Evolutionary conservation across 2,329 filamentous ascomycete genomes (phyloP), one percentile per base, ranked within the genome.

Genomic region (Sordariomycetes sp.): DNA sequence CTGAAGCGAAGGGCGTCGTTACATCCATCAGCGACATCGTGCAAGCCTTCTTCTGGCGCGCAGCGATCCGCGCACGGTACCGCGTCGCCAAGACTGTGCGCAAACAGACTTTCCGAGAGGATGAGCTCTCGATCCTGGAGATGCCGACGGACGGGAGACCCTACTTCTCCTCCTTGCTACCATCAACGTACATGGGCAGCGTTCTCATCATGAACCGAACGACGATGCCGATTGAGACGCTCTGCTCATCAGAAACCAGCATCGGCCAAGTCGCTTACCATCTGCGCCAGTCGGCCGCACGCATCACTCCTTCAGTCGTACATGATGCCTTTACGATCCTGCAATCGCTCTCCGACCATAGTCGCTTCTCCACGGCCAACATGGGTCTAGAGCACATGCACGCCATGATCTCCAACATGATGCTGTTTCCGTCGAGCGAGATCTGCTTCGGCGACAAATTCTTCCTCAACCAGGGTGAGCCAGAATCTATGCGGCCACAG

Each of bases 21-120:
- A 37, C 38, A 1, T 60, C 58, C 0, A 42, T 57, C 17, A 60
- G 50, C 36, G 59, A 63, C 28, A 56, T 61, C 8, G 41, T 61
- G 3, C 55, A 61, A 38, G 59, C 59, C 1, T 56, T 62, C 32
- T 51, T 60, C 38, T 63, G 59, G 59, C 51, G 56, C 1, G 46
- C 50, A 1, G 47, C 55, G 1, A 49, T 61, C 27, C 45, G 49
- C 15, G 52, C 57, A 2, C 47, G 59, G 10, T 53, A 55, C 26
- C 51, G 48, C 2, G 54, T 57, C 2, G 54, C 47, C 3, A 47
- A 34, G n/a, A 40, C 44, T 9, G 37, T 45, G 3, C 38, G 41
- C 0, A 35, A 46, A 17, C 26, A 45, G 11, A 43, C 38, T 2
- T 42, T 42, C 5, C 19, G 29, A 1, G 38, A 46, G 1, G 44